Base-by-base conservation (phyloP, 2,329 filamentous ascomycete genomes). In the Nemania sp. region DNA sequence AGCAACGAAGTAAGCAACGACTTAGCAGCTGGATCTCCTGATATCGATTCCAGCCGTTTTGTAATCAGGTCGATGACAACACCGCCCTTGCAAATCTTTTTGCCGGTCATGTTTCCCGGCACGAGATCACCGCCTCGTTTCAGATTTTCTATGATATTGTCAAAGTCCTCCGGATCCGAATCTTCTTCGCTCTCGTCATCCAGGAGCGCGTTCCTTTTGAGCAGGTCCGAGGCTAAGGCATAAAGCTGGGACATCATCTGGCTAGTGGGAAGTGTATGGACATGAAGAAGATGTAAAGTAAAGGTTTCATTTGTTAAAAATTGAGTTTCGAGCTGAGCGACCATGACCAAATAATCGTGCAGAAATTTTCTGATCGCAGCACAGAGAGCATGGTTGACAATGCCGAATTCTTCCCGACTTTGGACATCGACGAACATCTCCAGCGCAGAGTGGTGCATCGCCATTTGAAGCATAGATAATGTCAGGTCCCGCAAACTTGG, bases 11-110 rank as follows among this genome's bases (percentile, higher is more conserved):
- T 94, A 9, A 99, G 79, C 17, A 99, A 74, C 20, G 86, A 83
- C 59, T 90, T 84, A 17, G 94, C 92, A 0, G 91, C 88, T 3
- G 94, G 94, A 68, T 99, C 94, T 40, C 94, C 94, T 1, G 93
- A 94, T 84, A 97, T 93, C 12, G 88, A 86, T 62, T 94, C 89
- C 7, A 97, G 76, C 45, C 93, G 82, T 66, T 87, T 88, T 2
- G 91, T 96, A 51, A 99, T 82, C 24, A 97, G 75, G 0, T 91
- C 89, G 1, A 99, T 80, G n/a, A 97, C 91, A 58, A 91, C 89
- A 2, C 94, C 94, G n/a, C 94, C 94, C 75, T 96, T 97, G 77
- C 90, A 97, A 26, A 96, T 87, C 70, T 92, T 97, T 73, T 96
- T 95, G 39, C 85, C 87, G 0, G 89, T 84, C 75, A 94, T 88